Evolutionary conservation across 2,329 filamentous ascomycete species (phyloP).

Genomic region (Penicillium brasilianum): DNA sequence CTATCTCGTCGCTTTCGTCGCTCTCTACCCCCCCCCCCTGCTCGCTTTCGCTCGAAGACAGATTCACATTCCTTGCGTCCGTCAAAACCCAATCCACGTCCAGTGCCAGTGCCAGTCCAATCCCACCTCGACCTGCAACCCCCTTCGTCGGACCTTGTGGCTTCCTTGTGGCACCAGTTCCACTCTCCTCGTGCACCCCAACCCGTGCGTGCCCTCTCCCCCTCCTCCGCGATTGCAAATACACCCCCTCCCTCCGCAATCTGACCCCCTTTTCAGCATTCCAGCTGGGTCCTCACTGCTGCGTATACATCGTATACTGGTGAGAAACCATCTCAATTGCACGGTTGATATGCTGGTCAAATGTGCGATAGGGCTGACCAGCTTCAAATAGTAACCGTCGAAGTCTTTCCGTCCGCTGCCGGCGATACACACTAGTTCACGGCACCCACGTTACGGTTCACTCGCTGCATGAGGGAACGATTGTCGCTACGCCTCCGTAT

Average conservation of each 20-base stretch:
- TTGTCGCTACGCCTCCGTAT: slow-evolving; percentile 12
- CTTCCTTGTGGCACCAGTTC: slow-evolving; percentile 21
- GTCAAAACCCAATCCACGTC: not conserved
- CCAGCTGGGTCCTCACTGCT: not conserved
- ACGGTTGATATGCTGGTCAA: not conserved
- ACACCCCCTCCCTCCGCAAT: not conserved
- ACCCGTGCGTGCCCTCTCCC: not conserved
- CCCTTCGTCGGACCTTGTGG: slow-evolving; percentile 4
- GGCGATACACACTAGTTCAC: slow-evolving; percentile 7
- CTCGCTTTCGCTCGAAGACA: no score
- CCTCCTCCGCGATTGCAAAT: slow-evolving; percentile 6
- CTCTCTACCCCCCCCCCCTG: not conserved
- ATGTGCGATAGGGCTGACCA: not conserved
- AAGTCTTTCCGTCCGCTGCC: slow-evolving; percentile 10
- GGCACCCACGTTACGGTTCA: slow-evolving; percentile 1
- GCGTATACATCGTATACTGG: slow-evolving; percentile 1
- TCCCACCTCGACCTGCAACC: not conserved
- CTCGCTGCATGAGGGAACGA: slow-evolving; percentile 19
- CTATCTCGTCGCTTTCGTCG: slow-evolving; percentile 14
- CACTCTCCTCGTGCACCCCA: slow-evolving; percentile 19
- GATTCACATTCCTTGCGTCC: slow-evolving; percentile 8
- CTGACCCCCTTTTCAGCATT: not conserved
- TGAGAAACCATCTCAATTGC: slow-evolving; percentile 5
- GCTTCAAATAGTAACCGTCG: not conserved
- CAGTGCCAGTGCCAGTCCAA: no score